Evolutionary conservation across 2,329 filamentous ascomycete genomes (phyloP), one percentile per base, ranked within the genome.

Genomic region (Basipetospora chlamydospora): DNA sequence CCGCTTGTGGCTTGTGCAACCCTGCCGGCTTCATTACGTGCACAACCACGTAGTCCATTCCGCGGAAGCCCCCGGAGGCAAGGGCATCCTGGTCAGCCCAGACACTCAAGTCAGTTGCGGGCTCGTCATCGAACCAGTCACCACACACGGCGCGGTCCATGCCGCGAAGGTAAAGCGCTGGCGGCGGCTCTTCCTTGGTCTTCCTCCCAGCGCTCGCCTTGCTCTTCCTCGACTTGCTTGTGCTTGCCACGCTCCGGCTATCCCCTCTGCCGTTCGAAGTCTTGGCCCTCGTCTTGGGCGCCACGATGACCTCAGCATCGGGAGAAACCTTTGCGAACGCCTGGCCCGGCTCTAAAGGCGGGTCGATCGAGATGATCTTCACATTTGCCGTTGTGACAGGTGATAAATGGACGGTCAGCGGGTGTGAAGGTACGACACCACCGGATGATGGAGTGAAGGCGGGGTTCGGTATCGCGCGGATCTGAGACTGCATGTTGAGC

Each of bases 321-420:
- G 87, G 82, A 0, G 84, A 81, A 35, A 98, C 83, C 57, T 95
- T 96, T 18, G 83, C 85, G 52, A 98, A 98, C 0, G 83, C 69
- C 2, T 74, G 69, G 33, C 77, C 72, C 3, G 73, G 63, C 2
- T 80, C 57, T 4, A 77, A 75, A 1, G 75, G 64, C 1, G 90
- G 90, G 2, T 80, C 75, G n/a, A 98, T 64, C 2, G 84, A 86
- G 6, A 84, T 75, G 7, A 96, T 73, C 39, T 77, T 77, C 43
- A 98, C 86, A 50, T 87, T 95, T 8, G 90, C 92, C 2, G 88
- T 94, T 3, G 88, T 94, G 0, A 88, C 96, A 2, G 87, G 88
- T 9, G 90, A 95, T 1, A 98, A 70, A 54, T 98, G 90, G 15
- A 98, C 67, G 2, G 87, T 93, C 43, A 98, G 64, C 10, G 87